Conservation (phyloP, 306 rosid species). For the Sechiopsis laciniata region DNA sequence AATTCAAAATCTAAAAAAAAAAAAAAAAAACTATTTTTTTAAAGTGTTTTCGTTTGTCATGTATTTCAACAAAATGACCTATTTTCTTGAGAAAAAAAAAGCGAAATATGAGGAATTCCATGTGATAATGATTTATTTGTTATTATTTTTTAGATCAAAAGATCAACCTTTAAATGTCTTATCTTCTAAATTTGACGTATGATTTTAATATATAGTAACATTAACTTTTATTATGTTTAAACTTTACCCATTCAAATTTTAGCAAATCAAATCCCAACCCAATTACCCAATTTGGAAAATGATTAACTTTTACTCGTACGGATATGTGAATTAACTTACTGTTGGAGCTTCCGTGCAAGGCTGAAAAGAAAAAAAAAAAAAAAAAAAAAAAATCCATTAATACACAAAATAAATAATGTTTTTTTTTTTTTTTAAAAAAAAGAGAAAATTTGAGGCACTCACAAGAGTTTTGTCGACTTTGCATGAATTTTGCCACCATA, state of each 20-base stretch:
- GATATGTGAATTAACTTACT: conserved; percentile 33
- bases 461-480: conserved; percentile 50
- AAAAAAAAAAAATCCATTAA: conserved; percentile 8
- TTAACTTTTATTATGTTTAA: background rate
- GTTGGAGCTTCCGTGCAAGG: conserved; percentile 85
- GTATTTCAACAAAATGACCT: background rate
- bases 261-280: background rate
- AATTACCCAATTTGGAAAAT: conserved; percentile 6
- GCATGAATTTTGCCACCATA: conserved; percentile 81
- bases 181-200: too few relatives aligned
- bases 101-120: background rate
- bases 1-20: too few relatives aligned
- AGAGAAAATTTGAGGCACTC: conserved; percentile 16
- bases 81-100: background rate
- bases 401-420: background rate
- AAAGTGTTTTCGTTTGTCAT: background rate
- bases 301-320: background rate
- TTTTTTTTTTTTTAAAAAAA: too few relatives aligned
- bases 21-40: background rate
- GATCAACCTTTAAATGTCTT: too few relatives aligned
- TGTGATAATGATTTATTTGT: too few relatives aligned
- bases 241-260: background rate
- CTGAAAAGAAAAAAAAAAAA: conserved; percentile 37
- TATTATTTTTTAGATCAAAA: too few relatives aligned
- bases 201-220: background rate